Evolutionary conservation across 306 rosid species (phyloP), one percentile per base, ranked within the genome.

Genomic region (Astragalus glycyphyllos): DNA sequence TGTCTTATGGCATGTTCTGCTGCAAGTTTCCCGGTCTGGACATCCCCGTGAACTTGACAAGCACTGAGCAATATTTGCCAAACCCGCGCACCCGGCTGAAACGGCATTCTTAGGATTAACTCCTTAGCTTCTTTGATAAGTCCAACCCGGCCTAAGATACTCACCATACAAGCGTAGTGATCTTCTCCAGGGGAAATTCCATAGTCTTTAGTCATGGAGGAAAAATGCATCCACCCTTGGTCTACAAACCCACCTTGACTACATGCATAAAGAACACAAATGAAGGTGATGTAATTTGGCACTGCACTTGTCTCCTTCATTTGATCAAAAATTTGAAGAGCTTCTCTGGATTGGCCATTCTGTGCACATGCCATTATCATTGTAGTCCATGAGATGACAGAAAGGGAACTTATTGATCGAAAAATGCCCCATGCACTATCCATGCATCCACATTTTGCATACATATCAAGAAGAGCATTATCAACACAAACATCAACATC

Each of bases 51-150:
- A 68, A 79, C 17, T 55, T 80, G 83, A 82, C 96, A 87, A 63
- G 96, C 91, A 67, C 94, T 62, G 7, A 87, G 94, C 82, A 90
- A 81, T 55, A 94, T 90, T 77, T 90, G 88, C 96, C 96, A 90
- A 53, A 86, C 80, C 60, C 83, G 73, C 5, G 65, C 80, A 77
- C 94, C 84, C 6, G 96, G 85, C 63, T 68, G 58, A 73, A 68
- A 84, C 17, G 91, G 87, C 90, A 90, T 90, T 76, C 38, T 58
- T 61, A 34, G 47, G 57, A 87, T 90, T 51, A 90, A 65, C 37
- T 88, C 87, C 82, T 81, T 75, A 11, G 96, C 94, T 77, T 88
- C 91, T 80, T 83, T 88, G 51, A 74, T 79, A 40, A 77, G 80
- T 11, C 94, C 96, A 23, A 81, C 88, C 66, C 88, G 74, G 53